These are phyloP conservation scores for Tetrahymena borealis DNA, from an alignment of 73 alveolate genomes.

Conservation along the genomic window DNA sequence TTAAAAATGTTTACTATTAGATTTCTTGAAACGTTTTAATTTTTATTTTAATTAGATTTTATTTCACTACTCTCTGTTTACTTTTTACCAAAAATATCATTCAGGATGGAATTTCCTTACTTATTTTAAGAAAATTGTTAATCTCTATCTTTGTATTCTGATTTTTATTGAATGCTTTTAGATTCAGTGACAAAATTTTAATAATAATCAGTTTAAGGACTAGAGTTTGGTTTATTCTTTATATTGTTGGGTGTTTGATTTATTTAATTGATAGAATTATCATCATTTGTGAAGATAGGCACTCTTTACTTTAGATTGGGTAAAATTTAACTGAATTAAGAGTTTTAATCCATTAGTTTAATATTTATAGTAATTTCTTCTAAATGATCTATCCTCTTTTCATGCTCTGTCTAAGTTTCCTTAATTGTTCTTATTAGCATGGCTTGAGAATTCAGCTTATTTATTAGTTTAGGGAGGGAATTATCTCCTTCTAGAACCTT, in stretches of 20 bases:
- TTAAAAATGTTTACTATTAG: background rate
- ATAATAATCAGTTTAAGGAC: background rate
- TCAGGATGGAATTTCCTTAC: background rate
- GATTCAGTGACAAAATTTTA: background rate
- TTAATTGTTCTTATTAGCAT: background rate
- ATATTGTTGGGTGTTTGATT: background rate
- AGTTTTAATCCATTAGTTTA: background rate
- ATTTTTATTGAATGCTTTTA: background rate
- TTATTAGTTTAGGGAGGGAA: background rate
- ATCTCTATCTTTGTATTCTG: background rate
- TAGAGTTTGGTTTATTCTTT: background rate
- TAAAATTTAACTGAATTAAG: background rate
- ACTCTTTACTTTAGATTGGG: background rate
- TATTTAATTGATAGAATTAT: background rate
- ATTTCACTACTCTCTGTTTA: background rate
- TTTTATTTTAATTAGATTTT: background rate
- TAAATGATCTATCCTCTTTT: background rate
- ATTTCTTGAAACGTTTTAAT: background rate
- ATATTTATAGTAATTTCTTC: background rate
- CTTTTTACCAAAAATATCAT: background rate
- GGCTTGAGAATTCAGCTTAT: background rate
- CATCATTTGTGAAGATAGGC: background rate
- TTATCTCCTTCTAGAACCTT: background rate
- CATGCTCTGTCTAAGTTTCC: background rate
- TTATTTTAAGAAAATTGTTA: background rate